phyloP scores from a whole-genome alignment of 768 basidiomycete species.

The Hygrocybe coccinea region DNA sequence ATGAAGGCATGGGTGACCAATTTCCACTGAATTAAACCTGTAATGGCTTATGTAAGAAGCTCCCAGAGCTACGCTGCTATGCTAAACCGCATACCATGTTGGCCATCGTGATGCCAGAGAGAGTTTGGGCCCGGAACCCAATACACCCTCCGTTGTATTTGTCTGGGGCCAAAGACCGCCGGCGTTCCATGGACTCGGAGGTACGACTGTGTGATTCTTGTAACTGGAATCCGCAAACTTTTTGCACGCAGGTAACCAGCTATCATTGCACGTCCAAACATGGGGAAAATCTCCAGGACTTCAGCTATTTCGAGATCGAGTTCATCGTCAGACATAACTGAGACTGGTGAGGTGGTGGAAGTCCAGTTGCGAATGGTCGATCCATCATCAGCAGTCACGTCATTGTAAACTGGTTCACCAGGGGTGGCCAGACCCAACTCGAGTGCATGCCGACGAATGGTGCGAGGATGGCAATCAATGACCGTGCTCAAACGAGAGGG shows the following conservation, averaged over 20 bases:
- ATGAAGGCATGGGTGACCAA: slow-evolving; percentile 40
- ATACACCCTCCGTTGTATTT: slow-evolving; percentile 24
- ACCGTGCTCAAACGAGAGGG: slow-evolving; percentile 9
- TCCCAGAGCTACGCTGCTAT: no score
- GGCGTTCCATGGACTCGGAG: slow-evolving; percentile 20
- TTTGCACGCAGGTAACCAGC: slow-evolving; percentile 17
- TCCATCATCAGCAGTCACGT: slow-evolving; percentile 13
- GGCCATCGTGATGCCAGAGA: slow-evolving; percentile 37
- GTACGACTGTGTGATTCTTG: slow-evolving; percentile 16
- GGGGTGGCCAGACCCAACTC: slow-evolving; percentile 18
- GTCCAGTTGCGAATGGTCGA: slow-evolving; percentile 4
- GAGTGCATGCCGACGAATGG: slow-evolving; percentile 17
- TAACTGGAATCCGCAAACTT: slow-evolving; percentile 19
- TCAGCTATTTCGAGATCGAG: slow-evolving; percentile 18
- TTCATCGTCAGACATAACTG: slow-evolving; percentile 18
- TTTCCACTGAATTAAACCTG: slow-evolving; percentile 34
- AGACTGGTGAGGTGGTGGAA: slow-evolving; percentile 8
- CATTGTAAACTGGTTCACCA: slow-evolving; percentile 16
- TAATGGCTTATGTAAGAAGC: slow-evolving; percentile 19
- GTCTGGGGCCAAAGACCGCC: slow-evolving; percentile 20
- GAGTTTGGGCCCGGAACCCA: slow-evolving; percentile 27
- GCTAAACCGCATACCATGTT: slow-evolving; percentile 26
- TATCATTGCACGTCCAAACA: slow-evolving; percentile 23
- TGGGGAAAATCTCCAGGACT: slow-evolving; percentile 23
- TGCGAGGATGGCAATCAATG: slow-evolving; percentile 11